Evolutionary conservation across 78 protist genomes (phyloP).

Genomic region (Dictyostelium citrinum): DNA sequence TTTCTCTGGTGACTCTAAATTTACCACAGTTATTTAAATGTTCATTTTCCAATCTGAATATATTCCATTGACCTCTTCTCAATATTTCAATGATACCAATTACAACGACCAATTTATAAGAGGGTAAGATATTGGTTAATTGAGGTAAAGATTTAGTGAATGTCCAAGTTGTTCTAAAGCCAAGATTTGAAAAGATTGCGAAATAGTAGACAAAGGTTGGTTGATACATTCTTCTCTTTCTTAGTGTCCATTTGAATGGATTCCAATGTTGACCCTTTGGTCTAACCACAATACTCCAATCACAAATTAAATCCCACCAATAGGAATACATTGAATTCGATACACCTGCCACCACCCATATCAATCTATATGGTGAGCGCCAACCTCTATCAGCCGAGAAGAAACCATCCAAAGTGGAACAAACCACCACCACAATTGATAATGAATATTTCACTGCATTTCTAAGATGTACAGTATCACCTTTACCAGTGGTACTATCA

Average conservation of each 20-base stretch:
- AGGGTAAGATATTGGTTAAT: conserved; percentile 6
- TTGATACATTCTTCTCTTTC: conserved; percentile 73
- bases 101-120: conserved; percentile 42
- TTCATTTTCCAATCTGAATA: conserved; percentile 79
- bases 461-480: conserved; percentile 63
- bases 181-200: conserved; percentile 71
- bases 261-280: conserved; percentile 6
- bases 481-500: background rate
- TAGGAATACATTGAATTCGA: conserved; percentile 29
- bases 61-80: conserved; percentile 79
- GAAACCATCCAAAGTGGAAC: conserved; percentile 44
- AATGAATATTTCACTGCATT: conserved; percentile 73
- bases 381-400: conserved; percentile 6
- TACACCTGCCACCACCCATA: conserved; percentile 39
- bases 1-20: conserved; percentile 58
- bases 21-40: conserved; percentile 77
- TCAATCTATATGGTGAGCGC: conserved; percentile 33
- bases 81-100: conserved; percentile 61
- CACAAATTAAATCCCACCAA: conserved; percentile 72
- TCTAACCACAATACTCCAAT: conserved; percentile 48
- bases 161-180: conserved; percentile 72
- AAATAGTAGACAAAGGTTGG: conserved; percentile 58
- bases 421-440: conserved; percentile 31
- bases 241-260: conserved; percentile 30
- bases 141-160: conserved; percentile 74